These are phyloP conservation scores for Phytophthora citrophthora DNA, from an alignment of 352 stramenopile genomes.

Conservation along the genomic window DNA sequence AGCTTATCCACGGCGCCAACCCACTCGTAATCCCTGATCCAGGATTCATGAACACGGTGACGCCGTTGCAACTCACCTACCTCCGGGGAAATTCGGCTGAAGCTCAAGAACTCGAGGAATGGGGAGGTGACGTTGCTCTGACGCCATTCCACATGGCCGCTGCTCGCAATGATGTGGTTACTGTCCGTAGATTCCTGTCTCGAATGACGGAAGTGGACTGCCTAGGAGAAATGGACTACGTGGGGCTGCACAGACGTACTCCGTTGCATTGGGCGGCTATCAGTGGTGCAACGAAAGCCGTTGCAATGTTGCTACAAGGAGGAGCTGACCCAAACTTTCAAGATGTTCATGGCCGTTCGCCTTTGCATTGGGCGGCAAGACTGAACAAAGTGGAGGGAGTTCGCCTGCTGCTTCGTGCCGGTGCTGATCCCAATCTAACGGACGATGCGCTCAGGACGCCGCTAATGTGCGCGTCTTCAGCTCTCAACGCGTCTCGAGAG, in stretches of 20 bases:
- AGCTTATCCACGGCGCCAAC: slow-evolving; percentile 62
- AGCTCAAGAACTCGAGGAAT: slow-evolving; percentile 69
- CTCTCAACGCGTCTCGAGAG: slow-evolving; percentile 23
- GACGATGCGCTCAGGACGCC: slow-evolving; percentile 62
- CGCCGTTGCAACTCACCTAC: slow-evolving; percentile 69
- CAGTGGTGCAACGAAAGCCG: slow-evolving; percentile 50
- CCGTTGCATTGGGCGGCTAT: slow-evolving; percentile 76
- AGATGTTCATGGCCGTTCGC: slow-evolving; percentile 60
- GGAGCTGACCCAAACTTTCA: slow-evolving; percentile 73
- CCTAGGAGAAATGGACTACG: slow-evolving; percentile 72
- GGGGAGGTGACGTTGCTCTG: slow-evolving; percentile 72
- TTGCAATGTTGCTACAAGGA: slow-evolving; percentile 53
- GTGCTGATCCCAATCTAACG: slow-evolving; percentile 39
- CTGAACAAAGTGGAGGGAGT: slow-evolving; percentile 64
- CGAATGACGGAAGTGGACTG: slow-evolving; percentile 55
- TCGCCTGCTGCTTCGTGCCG: slow-evolving; percentile 40
- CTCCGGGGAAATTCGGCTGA: slow-evolving; percentile 70
- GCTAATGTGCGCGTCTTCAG: slow-evolving; percentile 31
- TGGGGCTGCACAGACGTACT: slow-evolving; percentile 70
- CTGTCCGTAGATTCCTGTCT: slow-evolving; percentile 58
- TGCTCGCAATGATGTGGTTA: slow-evolving; percentile 51
- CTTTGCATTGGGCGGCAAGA: slow-evolving; percentile 71
- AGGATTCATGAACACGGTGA: slow-evolving; percentile 76
- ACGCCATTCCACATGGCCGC: slow-evolving; percentile 70
- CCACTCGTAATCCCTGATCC: slow-evolving; percentile 66